Evolutionary conservation across 768 basidiomycete species (phyloP), one percentile per base, ranked within the genome.

Genomic region (Pisolithus tinctorius): DNA sequence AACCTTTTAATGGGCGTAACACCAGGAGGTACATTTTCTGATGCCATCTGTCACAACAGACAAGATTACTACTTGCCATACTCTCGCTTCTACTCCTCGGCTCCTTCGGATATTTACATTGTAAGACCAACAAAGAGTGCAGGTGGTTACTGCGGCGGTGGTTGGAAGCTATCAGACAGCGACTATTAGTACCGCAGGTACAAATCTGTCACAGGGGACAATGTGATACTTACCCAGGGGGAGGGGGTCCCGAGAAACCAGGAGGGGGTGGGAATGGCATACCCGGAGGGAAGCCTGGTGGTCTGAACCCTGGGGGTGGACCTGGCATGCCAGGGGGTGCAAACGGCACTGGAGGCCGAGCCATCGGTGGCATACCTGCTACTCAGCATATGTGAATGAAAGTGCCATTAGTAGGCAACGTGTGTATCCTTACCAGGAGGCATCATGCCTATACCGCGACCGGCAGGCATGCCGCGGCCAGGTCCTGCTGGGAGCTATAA

Each of bases 391-490:
- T 61, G 43, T 52, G 54, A 45, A 45, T 42, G 23, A 38, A 9
- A 34, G 56, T 45, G 59, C 55, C 57, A 60, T 54, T 37, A 57
- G 36, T 47, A 51, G 48, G 40, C 52, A 49, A 34, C 34, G 47
- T 13, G 53, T 54, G 41, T 38, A 11, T 47, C 76, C 86, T 51
- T 66, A 88, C 88, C 80, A 1, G 88, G 85, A 50, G 88, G 88
- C 81, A 90, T 83, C 88, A 91, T 93, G 50, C 92, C 91, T 83
- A 97, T 95, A 51, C 95, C 95, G 60, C 95, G 85, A 58, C 95
- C 94, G 39, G 94, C 95, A 66, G 94, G 92, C 77, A 93, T 86
- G 59, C 94, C 95, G 55, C 91, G 83, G 56, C 95, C 95, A 64
- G 95, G 92, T 48, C 95, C 95, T 55, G 79, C 77, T 58, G 88